These are phyloP conservation scores for Obelidium mucronatum DNA, from an alignment of 192 early-diverging fungal genomes.

Conservation along the genomic window DNA sequence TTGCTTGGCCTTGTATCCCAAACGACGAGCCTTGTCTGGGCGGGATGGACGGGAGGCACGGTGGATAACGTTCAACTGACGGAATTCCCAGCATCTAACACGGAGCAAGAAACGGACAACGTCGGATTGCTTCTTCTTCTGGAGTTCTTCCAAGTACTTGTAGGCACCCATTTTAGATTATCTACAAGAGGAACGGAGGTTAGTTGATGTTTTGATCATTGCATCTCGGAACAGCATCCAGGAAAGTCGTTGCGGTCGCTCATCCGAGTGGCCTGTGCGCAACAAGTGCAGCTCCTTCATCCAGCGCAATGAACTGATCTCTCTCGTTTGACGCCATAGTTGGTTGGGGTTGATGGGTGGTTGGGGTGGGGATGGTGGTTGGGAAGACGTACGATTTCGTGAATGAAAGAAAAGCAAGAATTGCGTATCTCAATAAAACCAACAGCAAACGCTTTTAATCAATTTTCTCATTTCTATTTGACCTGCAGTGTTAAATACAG, in stretches of 20 bases:
- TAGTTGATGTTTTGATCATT: constrained; percentile 7
- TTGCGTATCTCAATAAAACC: too few species aligned
- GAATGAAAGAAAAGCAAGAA: background rate
- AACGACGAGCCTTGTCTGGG: constrained; percentile 98
- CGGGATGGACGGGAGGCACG: constrained; percentile 98
- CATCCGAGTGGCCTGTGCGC: too few species aligned
- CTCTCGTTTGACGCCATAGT: background rate
- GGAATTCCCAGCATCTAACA: constrained; percentile 63
- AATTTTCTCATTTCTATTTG: too few species aligned
- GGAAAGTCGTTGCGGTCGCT: too few species aligned
- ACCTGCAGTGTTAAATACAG: too few species aligned
- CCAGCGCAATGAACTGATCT: background rate
- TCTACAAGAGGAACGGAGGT: background rate
- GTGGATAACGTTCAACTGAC: constrained; percentile 98
- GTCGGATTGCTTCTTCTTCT: constrained; percentile 99
- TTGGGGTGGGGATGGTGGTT: background rate
- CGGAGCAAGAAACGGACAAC: constrained; percentile 80
- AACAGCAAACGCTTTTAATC: too few species aligned
- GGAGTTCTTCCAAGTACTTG: constrained; percentile 80
- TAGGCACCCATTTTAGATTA: constrained; percentile 19
- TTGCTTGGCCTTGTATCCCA: constrained; percentile 99
- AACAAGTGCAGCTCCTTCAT: too few species aligned
- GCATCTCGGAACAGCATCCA: too few species aligned
- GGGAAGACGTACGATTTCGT: background rate
- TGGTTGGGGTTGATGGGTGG: background rate